These are phyloP conservation scores for Penicillium glabrum DNA, from an alignment of 2,329 filamentous ascomycete genomes.

Conservation along the genomic window DNA sequence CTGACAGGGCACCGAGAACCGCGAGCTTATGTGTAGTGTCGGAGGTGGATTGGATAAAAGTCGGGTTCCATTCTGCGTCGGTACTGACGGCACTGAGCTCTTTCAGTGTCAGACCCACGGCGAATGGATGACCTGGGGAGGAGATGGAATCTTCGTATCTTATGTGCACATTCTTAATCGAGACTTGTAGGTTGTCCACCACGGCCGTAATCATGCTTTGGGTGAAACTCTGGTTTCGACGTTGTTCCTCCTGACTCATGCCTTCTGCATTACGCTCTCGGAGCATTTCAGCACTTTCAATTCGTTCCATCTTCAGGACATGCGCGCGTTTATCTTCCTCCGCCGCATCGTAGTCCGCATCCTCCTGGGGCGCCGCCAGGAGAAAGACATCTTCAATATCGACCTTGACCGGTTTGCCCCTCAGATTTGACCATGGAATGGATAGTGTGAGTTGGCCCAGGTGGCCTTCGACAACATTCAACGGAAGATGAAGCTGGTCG, in stretches of 20 bases:
- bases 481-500: slow-evolving; percentile 91
- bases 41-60: slow-evolving; percentile 87
- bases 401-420: slow-evolving; percentile 90
- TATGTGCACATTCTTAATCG: slow-evolving; percentile 96
- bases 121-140: slow-evolving; percentile 90
- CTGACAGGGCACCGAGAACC: slow-evolving; percentile 80
- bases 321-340: slow-evolving; percentile 87
- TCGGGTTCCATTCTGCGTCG: slow-evolving; percentile 90
- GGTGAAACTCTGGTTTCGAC: slow-evolving; percentile 97
- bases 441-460: slow-evolving; percentile 86
- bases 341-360: slow-evolving; percentile 87
- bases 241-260: slow-evolving; percentile 90
- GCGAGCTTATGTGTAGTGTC: slow-evolving; percentile 89
- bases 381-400: slow-evolving; percentile 97
- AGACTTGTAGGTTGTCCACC: slow-evolving; percentile 96
- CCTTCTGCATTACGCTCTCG: slow-evolving; percentile 92
- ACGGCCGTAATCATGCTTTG: slow-evolving; percentile 94
- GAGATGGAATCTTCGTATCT: slow-evolving; percentile 98
- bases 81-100: slow-evolving; percentile 98
- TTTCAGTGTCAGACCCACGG: slow-evolving; percentile 85
- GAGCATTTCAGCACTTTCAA: slow-evolving; percentile 91
- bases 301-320: slow-evolving; percentile 96
- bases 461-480: slow-evolving; percentile 95
- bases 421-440: slow-evolving; percentile 96
- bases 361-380: slow-evolving; percentile 90